A percentile compares a stretch with the other conserved stretches of the same genome.
These are phyloP conservation scores for Thermomucor indicae-seudaticae DNA, from an alignment of 371 early-diverging fungal species.

Conservation along the genomic window DNA sequence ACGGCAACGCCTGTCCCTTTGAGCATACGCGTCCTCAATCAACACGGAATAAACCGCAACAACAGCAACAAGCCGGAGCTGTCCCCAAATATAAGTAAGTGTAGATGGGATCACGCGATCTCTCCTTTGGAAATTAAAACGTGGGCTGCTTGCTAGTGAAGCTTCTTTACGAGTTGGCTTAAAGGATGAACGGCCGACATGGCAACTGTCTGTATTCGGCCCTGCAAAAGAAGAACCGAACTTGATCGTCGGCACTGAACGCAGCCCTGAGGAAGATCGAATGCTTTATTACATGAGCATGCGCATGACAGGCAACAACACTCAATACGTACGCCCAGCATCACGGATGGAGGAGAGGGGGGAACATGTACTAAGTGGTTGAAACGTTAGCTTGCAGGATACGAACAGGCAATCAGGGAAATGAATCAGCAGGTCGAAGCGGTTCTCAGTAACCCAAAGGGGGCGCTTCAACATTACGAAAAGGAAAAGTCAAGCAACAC, in stretches of 20 bases:
- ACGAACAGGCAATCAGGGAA: constrained; percentile 20
- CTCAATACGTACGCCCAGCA: constrained; percentile 43
- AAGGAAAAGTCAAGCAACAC: constrained; percentile 25
- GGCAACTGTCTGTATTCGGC: constrained; percentile 50
- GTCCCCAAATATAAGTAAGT: constrained; percentile 33
- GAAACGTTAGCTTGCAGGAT: constrained; percentile 23
- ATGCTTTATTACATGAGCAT: constrained; percentile 42
- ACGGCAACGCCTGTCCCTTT: constrained; percentile 43
- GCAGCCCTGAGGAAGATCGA: constrained; percentile 57
- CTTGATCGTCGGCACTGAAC: constrained; percentile 52
- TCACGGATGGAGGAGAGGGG: too few species aligned
- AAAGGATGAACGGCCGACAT: constrained; percentile 43
- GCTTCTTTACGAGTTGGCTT: constrained; percentile 37
- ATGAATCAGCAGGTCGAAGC: constrained; percentile 34
- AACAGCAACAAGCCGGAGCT: constrained; percentile 3
- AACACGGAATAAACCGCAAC: background rate
- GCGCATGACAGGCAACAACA: constrained; percentile 24
- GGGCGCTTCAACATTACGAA: constrained; percentile 37
- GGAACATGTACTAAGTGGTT: too few species aligned
- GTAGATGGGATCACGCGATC: background rate
- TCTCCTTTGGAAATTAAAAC: background rate
- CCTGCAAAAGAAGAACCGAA: constrained; percentile 68
- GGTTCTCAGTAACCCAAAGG: constrained; percentile 21
- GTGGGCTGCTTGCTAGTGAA: constrained; percentile 20
- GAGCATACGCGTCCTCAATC: constrained; percentile 25